A percentile compares a stretch with the other conserved stretches of the same genome.
Evolutionary conservation across 805 yeast species (phyloP).

Genomic region (Saturnispora mendoncae): DNA sequence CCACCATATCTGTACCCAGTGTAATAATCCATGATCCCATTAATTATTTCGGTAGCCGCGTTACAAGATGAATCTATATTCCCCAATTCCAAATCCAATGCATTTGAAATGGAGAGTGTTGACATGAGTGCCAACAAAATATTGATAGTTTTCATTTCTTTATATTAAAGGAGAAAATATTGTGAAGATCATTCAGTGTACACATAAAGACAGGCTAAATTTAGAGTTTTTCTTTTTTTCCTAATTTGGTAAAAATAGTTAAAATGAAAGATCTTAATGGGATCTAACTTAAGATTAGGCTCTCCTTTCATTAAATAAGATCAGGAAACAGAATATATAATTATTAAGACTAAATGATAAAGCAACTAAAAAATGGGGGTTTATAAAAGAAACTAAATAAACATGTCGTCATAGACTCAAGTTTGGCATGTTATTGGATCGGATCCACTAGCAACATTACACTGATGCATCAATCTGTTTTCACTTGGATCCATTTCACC

Average conservation of each 20-base stretch:
- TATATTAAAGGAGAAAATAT: neutral
- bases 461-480: conserved; percentile 84
- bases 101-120: neutral
- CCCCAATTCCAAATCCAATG: conserved; percentile 12
- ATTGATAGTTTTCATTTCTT: neutral
- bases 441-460: conserved; percentile 76
- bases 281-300: no score
- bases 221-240: neutral
- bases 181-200: no score
- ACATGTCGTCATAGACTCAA: neutral
- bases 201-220: no score
- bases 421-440: conserved; percentile 40
- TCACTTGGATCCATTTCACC: conserved; percentile 78
- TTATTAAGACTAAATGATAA: no score
- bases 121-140: neutral
- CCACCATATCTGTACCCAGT: conserved; percentile 56
- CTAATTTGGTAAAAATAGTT: neutral
- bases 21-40: conserved; percentile 76
- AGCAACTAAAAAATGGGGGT: no score
- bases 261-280: no score
- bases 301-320: no score
- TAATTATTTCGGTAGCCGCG: conserved; percentile 53
- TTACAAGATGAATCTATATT: conserved; percentile 24
- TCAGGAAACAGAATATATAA: no score
- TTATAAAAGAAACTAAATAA: neutral